These are phyloP conservation scores for Monotropa hypopitys DNA, from an alignment of 179 eudicot genomes.

Conservation along the genomic window DNA sequence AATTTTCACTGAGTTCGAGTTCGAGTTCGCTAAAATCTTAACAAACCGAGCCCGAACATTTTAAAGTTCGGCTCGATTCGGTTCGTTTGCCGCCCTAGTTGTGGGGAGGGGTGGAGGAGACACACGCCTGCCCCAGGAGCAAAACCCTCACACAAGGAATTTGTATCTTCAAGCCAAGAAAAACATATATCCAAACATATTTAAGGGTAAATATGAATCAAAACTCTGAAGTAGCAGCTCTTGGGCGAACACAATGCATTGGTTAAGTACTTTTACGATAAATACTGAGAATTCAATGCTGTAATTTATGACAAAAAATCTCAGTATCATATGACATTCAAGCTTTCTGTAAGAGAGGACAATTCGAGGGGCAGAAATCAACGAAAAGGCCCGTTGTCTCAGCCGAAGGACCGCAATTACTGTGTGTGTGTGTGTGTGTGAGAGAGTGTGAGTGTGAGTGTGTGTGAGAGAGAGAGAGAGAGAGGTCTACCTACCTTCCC, in stretches of 20 bases:
- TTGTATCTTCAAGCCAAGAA: neutral
- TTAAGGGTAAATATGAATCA: neutral
- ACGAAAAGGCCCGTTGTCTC: neutral
- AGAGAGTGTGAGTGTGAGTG: neutral
- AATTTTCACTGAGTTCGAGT: too few species aligned
- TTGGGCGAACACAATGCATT: neutral
- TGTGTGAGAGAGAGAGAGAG: too few species aligned
- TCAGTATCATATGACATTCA: neutral
- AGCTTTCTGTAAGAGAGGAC: neutral
- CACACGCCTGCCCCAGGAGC: too few species aligned
- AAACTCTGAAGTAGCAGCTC: neutral
- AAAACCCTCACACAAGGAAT: neutral
- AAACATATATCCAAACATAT: neutral
- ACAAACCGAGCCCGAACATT: too few species aligned
- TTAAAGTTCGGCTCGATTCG: too few species aligned
- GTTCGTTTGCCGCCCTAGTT: too few species aligned
- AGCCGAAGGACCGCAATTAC: neutral
- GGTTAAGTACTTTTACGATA: neutral
- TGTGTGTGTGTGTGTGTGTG: too few species aligned
- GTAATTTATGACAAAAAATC: neutral
- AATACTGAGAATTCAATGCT: neutral
- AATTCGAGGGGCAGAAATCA: neutral
- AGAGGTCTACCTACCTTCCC: constrained; percentile 47
- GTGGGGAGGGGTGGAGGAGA: too few species aligned
- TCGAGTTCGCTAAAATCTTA: too few species aligned